A percentile compares a stretch with the other conserved stretches of the same genome.
Conservation (phyloP, 208 protist genomes). For the Endotrypanum monterogeii region DNA sequence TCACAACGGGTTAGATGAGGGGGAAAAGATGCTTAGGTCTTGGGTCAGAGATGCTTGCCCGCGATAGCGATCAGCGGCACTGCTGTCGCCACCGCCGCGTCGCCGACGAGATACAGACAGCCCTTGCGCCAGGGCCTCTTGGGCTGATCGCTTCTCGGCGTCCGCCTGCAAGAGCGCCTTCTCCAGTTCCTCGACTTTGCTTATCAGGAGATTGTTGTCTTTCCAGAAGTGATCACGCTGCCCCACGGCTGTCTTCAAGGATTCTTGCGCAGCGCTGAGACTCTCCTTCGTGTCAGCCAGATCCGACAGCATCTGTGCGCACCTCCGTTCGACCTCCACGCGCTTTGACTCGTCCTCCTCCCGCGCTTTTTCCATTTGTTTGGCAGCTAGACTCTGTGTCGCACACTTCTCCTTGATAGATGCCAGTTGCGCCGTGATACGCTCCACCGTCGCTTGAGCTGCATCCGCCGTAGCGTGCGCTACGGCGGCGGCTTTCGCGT, state of each 20-base stretch:
- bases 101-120: slow-evolving; percentile 26
- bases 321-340: slow-evolving; percentile 12
- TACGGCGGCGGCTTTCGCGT: background rate
- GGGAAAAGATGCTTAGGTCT: slow-evolving; percentile 27
- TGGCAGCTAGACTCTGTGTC: background rate
- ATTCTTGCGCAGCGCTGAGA: slow-evolving; percentile 22
- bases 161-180: slow-evolving; percentile 60
- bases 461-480: slow-evolving; percentile 5
- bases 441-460: slow-evolving; percentile 7
- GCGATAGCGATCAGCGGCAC: slow-evolving; percentile 10
- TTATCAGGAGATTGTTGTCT: slow-evolving; percentile 69
- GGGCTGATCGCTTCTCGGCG: slow-evolving; percentile 57
- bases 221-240: slow-evolving; percentile 50
- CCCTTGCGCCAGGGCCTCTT: slow-evolving; percentile 63
- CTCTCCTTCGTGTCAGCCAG: slow-evolving; percentile 20
- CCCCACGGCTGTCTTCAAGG: slow-evolving; percentile 8
- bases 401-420: background rate
- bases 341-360: slow-evolving; percentile 3
- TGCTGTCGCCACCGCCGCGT: slow-evolving; percentile 10
- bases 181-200: slow-evolving; percentile 52
- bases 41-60: slow-evolving; percentile 26
- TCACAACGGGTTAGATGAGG: slow-evolving; percentile 2
- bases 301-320: slow-evolving; percentile 11
- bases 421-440: slow-evolving; percentile 6
- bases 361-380: slow-evolving; percentile 7